Evolutionary conservation across 306 rosid genomes (phyloP), one percentile per base, ranked within the genome.

Genomic region (Acacia crassicarpa): DNA sequence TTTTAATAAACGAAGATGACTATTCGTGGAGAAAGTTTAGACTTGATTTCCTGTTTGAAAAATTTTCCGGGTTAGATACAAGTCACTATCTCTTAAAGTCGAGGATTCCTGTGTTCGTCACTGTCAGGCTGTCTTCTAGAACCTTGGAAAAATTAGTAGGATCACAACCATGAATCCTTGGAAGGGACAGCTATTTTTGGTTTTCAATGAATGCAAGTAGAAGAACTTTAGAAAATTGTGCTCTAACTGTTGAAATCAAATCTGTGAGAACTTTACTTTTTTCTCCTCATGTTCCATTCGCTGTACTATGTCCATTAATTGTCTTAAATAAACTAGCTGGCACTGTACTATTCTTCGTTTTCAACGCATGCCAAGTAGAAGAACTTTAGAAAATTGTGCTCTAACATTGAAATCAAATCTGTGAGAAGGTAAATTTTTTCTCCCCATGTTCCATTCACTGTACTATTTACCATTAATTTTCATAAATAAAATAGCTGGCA

Each of bases 71-170:
- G 72, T 44, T 27, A 9, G 80, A 69, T 41, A 23, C 43, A 74
- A 27, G 8, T 73, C 76, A 43, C 43, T 19, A 84, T 54, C 72
- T 41, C 72, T 78, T 44, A n/a, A 53, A 53, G 56, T 74, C 87
- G 74, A 82, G 79, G 74, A 23, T 77, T 62, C 25, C 66, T 78
- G 27, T 33, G 44, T 54, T 54, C 77, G 78, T 84, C 82, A 77
- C 54, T 77, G 11, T 78, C 51, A 81, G 63, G 48, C 80, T 51
- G 43, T 32, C 76, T 53, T 81, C 53, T 67, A 68, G 82, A 78
- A 78, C 30, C 38, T 22, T 40, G 68, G 61, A 68, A 62, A 38
- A 54, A 68, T 49, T 56, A n/a, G 30, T 12, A 16, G 46, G 78
- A 43, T 45, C 65, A 76, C 74, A 75, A 25, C 56, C 76, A 43